Base-by-base conservation (phyloP, 208 protist genomes). In the Acanthamoeba triangularis region DNA sequence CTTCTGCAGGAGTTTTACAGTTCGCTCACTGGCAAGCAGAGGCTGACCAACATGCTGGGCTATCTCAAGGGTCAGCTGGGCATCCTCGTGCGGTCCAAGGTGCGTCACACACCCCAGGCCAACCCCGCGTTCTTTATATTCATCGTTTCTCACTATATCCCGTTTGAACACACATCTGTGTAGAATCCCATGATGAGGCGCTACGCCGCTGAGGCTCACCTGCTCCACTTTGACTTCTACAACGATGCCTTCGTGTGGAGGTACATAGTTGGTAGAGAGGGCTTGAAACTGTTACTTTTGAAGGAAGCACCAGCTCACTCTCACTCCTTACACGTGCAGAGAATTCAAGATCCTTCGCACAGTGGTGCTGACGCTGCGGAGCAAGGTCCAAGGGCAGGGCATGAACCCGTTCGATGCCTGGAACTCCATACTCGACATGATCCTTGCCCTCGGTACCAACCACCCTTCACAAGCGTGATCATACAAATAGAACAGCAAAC, bases 21-120 rank as follows among this genome's bases (percentile, higher is more conserved):
- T 54, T 72, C 56, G 37, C 47, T 91, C 35, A 74, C 85, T 16
- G 85, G 85, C 47, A 91, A 72, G 25, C 52, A 91, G 61, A 1
- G 85, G 33, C 37, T 91, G 61, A 91, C 85, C 30, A 91, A 72
- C 85, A 91, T 91, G 85, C 61, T 91, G n/a, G 33, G 56, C 85
- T 91, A 91, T 30, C 61, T 91, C 59, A 44, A 41, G n/a, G 85
- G 85, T 16, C 85, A 91, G 41, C 28, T 91, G 18, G 85, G 85
- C 56, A 72, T 91, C 25, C 56, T 91, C 16, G 33, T 91, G 52
- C 47, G 85, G 16, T 74, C 52, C n/a, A 91, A 91, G 85, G 61
- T 74, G 8, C 59, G 56, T 3, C 18, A 16, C 78, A 33, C 14
- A 10, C 14, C 33, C 33, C 74, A 28, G 74, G 37, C 6, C 44